Evolutionary conservation across 176 grass and related monocot genomes (phyloP), one percentile per base, ranked within the genome.

Genomic region (Cenchrus americanus): DNA sequence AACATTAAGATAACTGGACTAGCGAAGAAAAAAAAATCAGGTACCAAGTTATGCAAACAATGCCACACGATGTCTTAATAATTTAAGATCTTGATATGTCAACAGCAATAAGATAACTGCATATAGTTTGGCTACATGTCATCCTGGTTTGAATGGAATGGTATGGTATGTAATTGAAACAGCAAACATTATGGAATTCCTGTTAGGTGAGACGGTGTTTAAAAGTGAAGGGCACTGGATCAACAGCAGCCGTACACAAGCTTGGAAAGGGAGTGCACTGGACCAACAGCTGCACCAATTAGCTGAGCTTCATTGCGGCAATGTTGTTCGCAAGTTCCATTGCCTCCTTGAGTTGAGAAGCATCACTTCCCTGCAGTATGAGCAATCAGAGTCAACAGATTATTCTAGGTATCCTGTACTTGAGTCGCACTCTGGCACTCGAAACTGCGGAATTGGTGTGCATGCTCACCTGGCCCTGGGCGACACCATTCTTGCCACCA

Each of bases 401-500:
- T 63, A 52, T 51, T 62, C 14, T 87, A 71, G 3, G 4, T 76
- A 42, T 24, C 53, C 7, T 61, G 32, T 14, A 61, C 2, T 14
- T 46, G 11, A 71, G 32, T 59, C 69, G n/a, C 24, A 57, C 41
- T 0, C 1, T 7, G 1, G 10, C 54, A 61, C n/a, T 19, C 9
- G 5, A 80, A 61, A 57, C 46, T 11, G 6, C 27, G 5, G 5
- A 70, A 42, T 13, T 30, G 10, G 21, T 7, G 30, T 26, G 44
- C 11, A 10, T 58, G 60, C 55, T 82, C 76, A 98, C 96, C 91
- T 98, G 96, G 67, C 96, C 96, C 73, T 98, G 91, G 12, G 96
- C 96, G 30, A 90, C 32, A 0, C 93, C 93, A 47, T 95, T 98
- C 80, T 98, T 98, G 80, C 91, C 93, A 10, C 96, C 93, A 30